phyloP scores from a whole-genome alignment of 2,329 filamentous ascomycete species.

The Pestalotiopsis sp. region DNA sequence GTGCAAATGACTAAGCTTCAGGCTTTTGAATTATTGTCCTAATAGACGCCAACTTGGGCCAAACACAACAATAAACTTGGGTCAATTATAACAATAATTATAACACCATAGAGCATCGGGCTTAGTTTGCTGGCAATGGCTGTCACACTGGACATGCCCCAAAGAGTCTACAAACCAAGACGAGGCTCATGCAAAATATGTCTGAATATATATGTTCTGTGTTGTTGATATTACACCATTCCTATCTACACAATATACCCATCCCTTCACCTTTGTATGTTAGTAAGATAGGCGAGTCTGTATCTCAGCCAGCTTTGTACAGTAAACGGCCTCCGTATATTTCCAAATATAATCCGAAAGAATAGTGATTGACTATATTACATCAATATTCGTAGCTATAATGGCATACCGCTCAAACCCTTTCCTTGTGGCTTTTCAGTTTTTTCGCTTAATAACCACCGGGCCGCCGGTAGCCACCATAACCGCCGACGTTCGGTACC shows the following conservation, averaged over 20 bases:
- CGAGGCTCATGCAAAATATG: neutral
- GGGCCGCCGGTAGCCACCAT: conserved; percentile 21
- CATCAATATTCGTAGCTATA: neutral
- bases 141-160: too few relatives aligned
- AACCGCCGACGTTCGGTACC: conserved; percentile 30
- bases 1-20: too few relatives aligned
- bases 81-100: too few relatives aligned
- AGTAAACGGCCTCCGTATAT: neutral
- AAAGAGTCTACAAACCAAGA: neutral
- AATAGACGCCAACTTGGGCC: too few relatives aligned
- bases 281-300: conserved; percentile 7
- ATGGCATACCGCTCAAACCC: neutral
- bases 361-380: conserved; percentile 1
- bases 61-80: too few relatives aligned
- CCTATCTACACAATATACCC: conserved; percentile 9
- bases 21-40: too few relatives aligned
- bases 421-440: neutral
- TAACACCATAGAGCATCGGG: too few relatives aligned
- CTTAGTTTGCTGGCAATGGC: too few relatives aligned
- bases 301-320: conserved; percentile 11
- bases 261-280: neutral
- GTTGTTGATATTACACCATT: conserved; percentile 11
- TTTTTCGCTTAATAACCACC: conserved; percentile 12
- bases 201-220: conserved; percentile 3
- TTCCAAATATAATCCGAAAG: neutral